Base-by-base conservation (phyloP, 257 asterid species). In the Parsonsia alboflavescens region DNA sequence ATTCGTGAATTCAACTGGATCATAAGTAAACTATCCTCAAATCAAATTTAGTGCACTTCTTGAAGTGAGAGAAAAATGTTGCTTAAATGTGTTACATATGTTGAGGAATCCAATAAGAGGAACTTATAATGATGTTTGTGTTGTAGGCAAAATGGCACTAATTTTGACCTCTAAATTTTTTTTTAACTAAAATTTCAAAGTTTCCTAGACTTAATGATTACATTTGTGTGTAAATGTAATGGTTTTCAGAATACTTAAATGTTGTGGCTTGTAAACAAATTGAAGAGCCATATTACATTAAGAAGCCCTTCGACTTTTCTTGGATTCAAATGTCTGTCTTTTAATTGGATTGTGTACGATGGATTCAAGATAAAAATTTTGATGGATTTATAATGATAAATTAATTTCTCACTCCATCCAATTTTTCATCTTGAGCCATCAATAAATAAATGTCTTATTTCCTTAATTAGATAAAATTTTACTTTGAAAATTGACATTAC, bases 281-380 rank as follows among this genome's bases (percentile, higher is more conserved):
- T 15, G 70, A 65, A 82, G 68, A 76, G 75, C 75, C 80, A 69
- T 41, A 75, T 24, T 76, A 80, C 22, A 5, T 67, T 52, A 69
- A 80, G 66, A 57, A 12, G 10, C 42, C 57, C 10, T 85, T 84
- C 5, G 65, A 72, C 52, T 7, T 85, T 85, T 64, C 95, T 88
- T 91, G 85, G 81, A 89, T 76, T 84, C 33, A 70, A 89, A 82
- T 89, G 73, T 88, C 88, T 85, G 92, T 52, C 58, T 52, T 52
- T 52, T 52, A 48, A 9, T 48, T 4, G 6, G 6, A 13, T 13
- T 50, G 16, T 12, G 56, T 33, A 33, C 3, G 1, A 33, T 33
- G 39, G 39, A 33, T 33, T 33, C 39, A 33, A 33, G 39, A 33
- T 33, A 1, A 33, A 33, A 33, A 33, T 33, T 33, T 33, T 33